Evolutionary conservation across 495 filamentous ascomycete genomes (phyloP), one percentile per base, ranked within the genome.

Genomic region (Aspergillus nanangensis): DNA sequence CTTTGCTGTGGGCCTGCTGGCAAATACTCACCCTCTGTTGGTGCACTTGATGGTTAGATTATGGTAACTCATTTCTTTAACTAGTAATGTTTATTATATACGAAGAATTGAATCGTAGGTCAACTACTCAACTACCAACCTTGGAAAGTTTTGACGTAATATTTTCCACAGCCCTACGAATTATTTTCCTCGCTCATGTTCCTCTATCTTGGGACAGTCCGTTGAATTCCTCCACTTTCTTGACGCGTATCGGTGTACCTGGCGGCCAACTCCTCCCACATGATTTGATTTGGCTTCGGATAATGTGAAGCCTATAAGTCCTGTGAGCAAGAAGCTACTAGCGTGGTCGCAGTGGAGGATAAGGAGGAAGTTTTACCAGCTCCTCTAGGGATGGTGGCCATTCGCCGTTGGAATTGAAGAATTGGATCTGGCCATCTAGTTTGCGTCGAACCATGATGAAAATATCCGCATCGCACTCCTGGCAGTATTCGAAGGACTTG

Each of bases 391-490:
- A 38, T 17, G 15, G 35, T 17, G 4, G 14, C 35, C 35, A 38
- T 14, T 19, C 4, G 15, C 18, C 18, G 15, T 38, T 19, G 19
- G 35, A 38, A 38, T 38, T 38, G 20, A 38, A 38, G 10, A 7
- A 38, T 4, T 17, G 3, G 10, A 38, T 38, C 35, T 38, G 35
- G 35, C 35, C 35, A 38, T 38, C 19, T 7, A 17, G 35, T 38
- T 17, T 38, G 14, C 14, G 14, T 19, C 35, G 35, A 38, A 38
- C 19, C 19, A 19, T 38, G 5, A 38, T 7, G 35, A 19, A 38
- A 3, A 38, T 19, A 38, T 38, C 35, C 14, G 35, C 35, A 38
- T 38, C 35, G 19, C 35, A 38, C 35, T 38, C 35, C 18, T 38
- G 4, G 14, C 35, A 38, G 35, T 38, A 38, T 19, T 38, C 35